phyloP scores from a whole-genome alignment of 345 rosid species.

The Eucalyptus caleyi region DNA sequence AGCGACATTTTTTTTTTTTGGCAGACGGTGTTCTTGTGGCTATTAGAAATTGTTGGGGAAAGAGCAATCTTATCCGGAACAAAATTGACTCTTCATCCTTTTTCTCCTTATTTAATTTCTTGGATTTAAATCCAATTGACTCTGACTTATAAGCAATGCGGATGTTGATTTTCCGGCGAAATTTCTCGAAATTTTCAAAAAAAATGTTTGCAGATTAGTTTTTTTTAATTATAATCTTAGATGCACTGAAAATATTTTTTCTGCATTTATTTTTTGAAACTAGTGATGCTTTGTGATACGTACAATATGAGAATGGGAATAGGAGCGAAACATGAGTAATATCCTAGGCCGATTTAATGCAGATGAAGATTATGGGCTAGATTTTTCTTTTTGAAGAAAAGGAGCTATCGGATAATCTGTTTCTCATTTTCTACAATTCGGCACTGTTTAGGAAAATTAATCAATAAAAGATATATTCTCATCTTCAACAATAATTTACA shows the following conservation, averaged over 20 bases:
- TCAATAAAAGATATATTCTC: background rate
- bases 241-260: background rate
- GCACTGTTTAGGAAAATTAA: background rate
- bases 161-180: background rate
- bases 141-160: background rate
- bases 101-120: background rate
- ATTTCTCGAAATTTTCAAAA: background rate
- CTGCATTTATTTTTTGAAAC: background rate
- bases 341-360: background rate
- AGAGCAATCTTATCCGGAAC: background rate
- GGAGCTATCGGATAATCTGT: background rate
- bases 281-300: background rate
- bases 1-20: background rate
- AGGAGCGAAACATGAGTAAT: fast-evolving
- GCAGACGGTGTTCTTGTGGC: background rate
- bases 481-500: background rate
- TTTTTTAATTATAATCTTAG: background rate
- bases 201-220: too few species aligned
- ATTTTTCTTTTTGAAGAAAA: background rate
- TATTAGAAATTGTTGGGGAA: background rate
- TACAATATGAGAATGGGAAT: background rate
- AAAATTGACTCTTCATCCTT: background rate
- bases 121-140: too few species aligned
- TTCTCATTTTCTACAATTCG: background rate
- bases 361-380: background rate